Percentiles rank a stretch among this genome's conserved stretches.
phyloP scores from a whole-genome alignment of 805 yeast genomes.

The Yamadazyma tumulicola region DNA sequence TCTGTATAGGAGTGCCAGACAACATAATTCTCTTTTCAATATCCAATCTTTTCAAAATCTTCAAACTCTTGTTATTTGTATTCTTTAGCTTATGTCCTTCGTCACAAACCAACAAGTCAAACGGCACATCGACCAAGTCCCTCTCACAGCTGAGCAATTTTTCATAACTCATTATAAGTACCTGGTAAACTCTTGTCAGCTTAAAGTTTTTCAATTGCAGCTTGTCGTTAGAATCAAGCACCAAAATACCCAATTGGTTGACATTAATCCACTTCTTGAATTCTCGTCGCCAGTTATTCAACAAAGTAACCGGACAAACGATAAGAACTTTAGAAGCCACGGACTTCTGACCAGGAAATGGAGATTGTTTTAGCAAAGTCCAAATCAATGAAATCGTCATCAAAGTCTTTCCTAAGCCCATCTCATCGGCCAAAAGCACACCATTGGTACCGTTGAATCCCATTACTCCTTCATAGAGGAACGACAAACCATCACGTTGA shows the following conservation, averaged over 20 bases:
- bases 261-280: conserved; percentile 83
- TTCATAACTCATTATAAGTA: conserved; percentile 85
- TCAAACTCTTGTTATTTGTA: conserved; percentile 65
- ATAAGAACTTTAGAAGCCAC: conserved; percentile 59
- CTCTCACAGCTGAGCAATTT: conserved; percentile 55
- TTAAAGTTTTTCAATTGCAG: conserved; percentile 59
- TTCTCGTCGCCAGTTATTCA: conserved; percentile 84
- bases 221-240: conserved; percentile 55
- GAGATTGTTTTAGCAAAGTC: conserved; percentile 74
- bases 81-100: conserved; percentile 93
- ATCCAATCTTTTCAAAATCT: conserved; percentile 52
- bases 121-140: conserved; percentile 44
- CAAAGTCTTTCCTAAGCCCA: conserved; percentile 80
- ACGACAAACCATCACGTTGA: conserved; percentile 79
- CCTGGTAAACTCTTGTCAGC: conserved; percentile 70
- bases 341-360: conserved; percentile 30
- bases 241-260: conserved; percentile 62
- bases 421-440: conserved; percentile 89
- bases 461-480: conserved; percentile 79
- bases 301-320: conserved; percentile 88
- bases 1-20: conserved; percentile 93
- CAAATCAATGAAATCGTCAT: conserved; percentile 81
- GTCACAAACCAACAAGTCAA: conserved; percentile 83
- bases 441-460: conserved; percentile 61
- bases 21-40: conserved; percentile 59